Evolutionary conservation across 805 yeast species (phyloP).

Genomic region (Candida jianshihensis): DNA sequence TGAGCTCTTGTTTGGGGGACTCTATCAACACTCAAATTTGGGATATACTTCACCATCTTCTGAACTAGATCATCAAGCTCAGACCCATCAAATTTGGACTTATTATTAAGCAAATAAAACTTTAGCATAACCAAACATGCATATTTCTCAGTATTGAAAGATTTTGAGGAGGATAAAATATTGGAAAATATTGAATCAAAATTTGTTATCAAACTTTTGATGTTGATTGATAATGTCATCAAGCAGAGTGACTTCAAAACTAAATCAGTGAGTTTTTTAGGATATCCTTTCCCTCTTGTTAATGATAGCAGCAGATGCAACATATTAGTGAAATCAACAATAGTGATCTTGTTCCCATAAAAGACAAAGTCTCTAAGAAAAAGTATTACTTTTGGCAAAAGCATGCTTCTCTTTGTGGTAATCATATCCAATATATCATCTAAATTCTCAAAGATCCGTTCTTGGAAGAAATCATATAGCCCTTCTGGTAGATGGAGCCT

Average conservation of each 20-base stretch:
- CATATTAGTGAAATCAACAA: slow-evolving; percentile 11
- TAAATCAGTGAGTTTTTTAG: slow-evolving; percentile 8
- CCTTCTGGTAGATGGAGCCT: slow-evolving; percentile 12
- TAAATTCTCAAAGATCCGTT: slow-evolving; percentile 6
- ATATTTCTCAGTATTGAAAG: slow-evolving; percentile 17
- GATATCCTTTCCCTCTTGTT: slow-evolving; percentile 14
- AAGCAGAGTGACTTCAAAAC: slow-evolving; percentile 19
- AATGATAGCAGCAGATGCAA: slow-evolving; percentile 17
- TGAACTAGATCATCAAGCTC: slow-evolving; percentile 4
- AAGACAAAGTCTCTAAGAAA: slow-evolving; percentile 19
- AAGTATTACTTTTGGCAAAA: slow-evolving; percentile 13
- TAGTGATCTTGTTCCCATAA: slow-evolving; percentile 12
- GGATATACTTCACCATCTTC: slow-evolving; percentile 6
- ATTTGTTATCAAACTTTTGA: slow-evolving; percentile 10
- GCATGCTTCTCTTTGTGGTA: slow-evolving; percentile 12
- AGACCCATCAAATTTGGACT: slow-evolving; percentile 2
- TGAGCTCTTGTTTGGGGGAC: slow-evolving; percentile 17
- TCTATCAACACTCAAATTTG: slow-evolving; percentile 11
- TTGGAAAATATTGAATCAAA: slow-evolving; percentile 14
- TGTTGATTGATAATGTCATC: slow-evolving; percentile 17
- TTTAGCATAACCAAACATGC: slow-evolving; percentile 19
- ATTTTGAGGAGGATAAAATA: slow-evolving; percentile 9
- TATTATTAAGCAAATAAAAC: slow-evolving; percentile 13
- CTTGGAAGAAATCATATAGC: slow-evolving; percentile 10
- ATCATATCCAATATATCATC: slow-evolving; percentile 13